Evolutionary conservation across 768 basidiomycete species (phyloP).

Genomic region (Obba rivulosa): DNA sequence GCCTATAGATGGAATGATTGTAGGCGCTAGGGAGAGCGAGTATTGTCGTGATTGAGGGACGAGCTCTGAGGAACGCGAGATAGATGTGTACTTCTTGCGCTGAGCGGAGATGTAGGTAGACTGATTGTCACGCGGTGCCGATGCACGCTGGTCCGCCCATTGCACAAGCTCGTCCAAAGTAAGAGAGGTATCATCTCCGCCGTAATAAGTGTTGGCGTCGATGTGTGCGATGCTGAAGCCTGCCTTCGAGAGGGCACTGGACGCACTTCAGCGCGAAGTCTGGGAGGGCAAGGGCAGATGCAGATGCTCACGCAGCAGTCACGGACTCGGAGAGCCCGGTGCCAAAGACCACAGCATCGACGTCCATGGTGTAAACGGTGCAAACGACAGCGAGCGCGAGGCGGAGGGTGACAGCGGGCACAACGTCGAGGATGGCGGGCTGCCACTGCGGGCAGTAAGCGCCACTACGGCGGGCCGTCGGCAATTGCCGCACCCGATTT

Average conservation of each 20-base stretch:
- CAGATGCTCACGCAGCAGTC: conserved; percentile 69
- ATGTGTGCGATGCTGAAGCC: conserved; percentile 87
- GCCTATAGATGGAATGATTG: conserved; percentile 75
- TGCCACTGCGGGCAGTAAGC: not conserved
- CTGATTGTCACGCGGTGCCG: conserved; percentile 8
- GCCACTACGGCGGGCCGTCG: not conserved
- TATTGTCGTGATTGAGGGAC: conserved; percentile 63
- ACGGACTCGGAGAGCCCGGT: conserved; percentile 87
- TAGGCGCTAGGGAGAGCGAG: conserved; percentile 79
- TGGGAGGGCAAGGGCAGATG: conserved; percentile 6
- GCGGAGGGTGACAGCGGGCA: no score
- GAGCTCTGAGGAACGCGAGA: conserved; percentile 37
- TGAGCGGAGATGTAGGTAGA: conserved; percentile 23
- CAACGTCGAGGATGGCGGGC: no score
- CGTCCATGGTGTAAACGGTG: conserved; percentile 31
- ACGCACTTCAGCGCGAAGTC: not conserved
- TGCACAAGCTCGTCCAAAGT: conserved; percentile 72
- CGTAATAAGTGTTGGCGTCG: conserved; percentile 83
- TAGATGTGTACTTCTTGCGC: conserved; percentile 32
- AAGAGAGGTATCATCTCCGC: conserved; percentile 74
- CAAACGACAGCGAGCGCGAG: no score
- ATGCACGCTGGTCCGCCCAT: conserved; percentile 50
- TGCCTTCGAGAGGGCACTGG: conserved; percentile 82
- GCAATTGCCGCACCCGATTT: conserved; percentile 6
- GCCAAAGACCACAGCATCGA: conserved; percentile 67